Percentiles rank a stretch among this genome's conserved stretches.
Evolutionary conservation across 306 rosid species (phyloP).

Genomic region (Trifolium dubium): DNA sequence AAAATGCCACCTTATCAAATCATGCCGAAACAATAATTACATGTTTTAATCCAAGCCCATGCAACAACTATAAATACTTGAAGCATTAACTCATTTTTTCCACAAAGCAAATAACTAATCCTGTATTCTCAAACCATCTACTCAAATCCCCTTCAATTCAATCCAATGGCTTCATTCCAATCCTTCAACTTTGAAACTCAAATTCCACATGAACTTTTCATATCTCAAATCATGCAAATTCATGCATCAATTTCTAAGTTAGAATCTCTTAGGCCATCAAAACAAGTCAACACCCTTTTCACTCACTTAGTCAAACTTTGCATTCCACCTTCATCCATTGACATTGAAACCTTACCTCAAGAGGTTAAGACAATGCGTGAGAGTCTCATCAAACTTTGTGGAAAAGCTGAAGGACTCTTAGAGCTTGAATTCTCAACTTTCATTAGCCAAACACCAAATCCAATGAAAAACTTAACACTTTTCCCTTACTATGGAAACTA

Average conservation of each 20-base stretch:
- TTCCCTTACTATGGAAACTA: slow-evolving; percentile 77
- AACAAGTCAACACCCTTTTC: slow-evolving; percentile 70
- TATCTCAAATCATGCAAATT: slow-evolving; percentile 48
- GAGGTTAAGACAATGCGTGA: slow-evolving; percentile 54
- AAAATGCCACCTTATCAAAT: slow-evolving; percentile 1
- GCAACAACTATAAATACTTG: slow-evolving; percentile 51
- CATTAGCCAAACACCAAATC: slow-evolving; percentile 50
- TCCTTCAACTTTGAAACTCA: slow-evolving; percentile 46
- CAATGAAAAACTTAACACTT: slow-evolving; percentile 57
- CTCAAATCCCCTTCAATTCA: slow-evolving; percentile 12
- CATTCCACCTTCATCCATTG: slow-evolving; percentile 60
- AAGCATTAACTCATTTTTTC: background rate
- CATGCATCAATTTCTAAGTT: slow-evolving; percentile 55
- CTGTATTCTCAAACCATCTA: background rate
- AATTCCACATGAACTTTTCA: slow-evolving; percentile 51
- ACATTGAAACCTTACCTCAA: slow-evolving; percentile 54
- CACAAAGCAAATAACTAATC: slow-evolving; percentile 33
- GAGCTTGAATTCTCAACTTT: slow-evolving; percentile 74
- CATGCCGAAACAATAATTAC: slow-evolving; percentile 3
- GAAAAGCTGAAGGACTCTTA: slow-evolving; percentile 71
- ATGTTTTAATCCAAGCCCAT: slow-evolving; percentile 3
- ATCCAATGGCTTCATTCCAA: slow-evolving; percentile 62
- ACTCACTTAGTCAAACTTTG: slow-evolving; percentile 66
- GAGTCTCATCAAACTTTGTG: slow-evolving; percentile 60
- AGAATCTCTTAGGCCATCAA: slow-evolving; percentile 67